phyloP scores from a whole-genome alignment of 306 rosid genomes.

The Quercus aquifolioides region DNA sequence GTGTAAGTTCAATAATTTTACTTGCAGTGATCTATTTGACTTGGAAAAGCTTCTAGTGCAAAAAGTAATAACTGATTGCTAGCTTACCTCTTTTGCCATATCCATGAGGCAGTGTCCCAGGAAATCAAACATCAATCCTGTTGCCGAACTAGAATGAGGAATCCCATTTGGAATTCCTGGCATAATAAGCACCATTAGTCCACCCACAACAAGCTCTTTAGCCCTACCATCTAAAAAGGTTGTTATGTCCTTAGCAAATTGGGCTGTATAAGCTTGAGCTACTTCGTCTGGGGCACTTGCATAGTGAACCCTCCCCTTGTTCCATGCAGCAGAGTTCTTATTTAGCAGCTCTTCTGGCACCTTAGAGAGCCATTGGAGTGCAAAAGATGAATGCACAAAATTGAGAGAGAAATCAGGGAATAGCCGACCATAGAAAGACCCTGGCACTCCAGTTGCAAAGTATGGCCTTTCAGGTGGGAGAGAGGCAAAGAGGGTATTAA shows the following conservation, averaged over 20 bases:
- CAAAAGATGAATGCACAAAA: slow-evolving; percentile 15
- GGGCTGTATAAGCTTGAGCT: neutral
- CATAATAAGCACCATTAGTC: neutral
- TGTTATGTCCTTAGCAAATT: neutral
- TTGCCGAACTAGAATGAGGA: neutral
- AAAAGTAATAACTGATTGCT: neutral
- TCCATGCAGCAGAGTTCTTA: slow-evolving; percentile 13
- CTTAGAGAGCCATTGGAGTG: slow-evolving; percentile 22
- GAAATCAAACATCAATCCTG: neutral
- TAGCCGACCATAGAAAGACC: slow-evolving; percentile 18
- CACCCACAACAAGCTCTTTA: neutral
- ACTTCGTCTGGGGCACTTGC: neutral
- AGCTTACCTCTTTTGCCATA: slow-evolving; percentile 1
- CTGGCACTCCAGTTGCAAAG: slow-evolving; percentile 17
- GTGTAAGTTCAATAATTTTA: neutral
- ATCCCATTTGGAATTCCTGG: neutral
- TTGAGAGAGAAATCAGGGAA: slow-evolving; percentile 14
- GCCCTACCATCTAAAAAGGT: neutral
- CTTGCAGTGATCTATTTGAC: neutral
- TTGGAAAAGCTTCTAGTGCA: neutral
- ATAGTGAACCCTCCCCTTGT: slow-evolving; percentile 19
- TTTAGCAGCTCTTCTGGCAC: slow-evolving; percentile 10
- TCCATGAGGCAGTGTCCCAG: slow-evolving; percentile 5
- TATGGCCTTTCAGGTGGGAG: slow-evolving; percentile 12
- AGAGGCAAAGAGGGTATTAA: slow-evolving; percentile 23